A percentile compares a stretch with the other conserved stretches of the same genome.
Evolutionary conservation across 805 yeast genomes (phyloP).

Genomic region (Jamesozyma hellenica): DNA sequence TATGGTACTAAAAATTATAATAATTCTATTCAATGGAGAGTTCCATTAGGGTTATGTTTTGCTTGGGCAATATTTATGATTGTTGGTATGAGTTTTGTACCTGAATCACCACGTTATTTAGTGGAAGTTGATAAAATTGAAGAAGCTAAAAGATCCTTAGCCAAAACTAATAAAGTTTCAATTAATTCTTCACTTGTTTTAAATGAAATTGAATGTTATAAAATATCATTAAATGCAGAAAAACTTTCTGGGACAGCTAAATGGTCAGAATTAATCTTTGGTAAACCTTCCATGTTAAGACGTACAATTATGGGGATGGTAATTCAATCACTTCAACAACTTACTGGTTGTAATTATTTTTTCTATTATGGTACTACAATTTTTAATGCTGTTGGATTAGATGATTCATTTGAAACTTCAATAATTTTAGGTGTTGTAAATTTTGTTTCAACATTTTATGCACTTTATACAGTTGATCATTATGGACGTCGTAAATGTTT

Average conservation of each 20-base stretch:
- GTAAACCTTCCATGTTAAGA: conserved; percentile 50
- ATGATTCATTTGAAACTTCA: conserved; percentile 50
- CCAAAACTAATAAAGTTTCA: conserved; percentile 46
- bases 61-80: conserved; percentile 39
- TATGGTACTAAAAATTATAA: conserved; percentile 43
- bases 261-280: conserved; percentile 56
- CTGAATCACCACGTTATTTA: conserved; percentile 69
- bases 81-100: conserved; percentile 42
- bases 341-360: conserved; percentile 60
- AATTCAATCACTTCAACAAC: conserved; percentile 59
- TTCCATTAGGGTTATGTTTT: conserved; percentile 54
- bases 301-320: conserved; percentile 46
- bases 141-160: conserved; percentile 52
- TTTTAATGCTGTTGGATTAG: conserved; percentile 52
- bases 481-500: conserved; percentile 46
- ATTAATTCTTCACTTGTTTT: conserved; percentile 45
- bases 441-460: conserved; percentile 46
- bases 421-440: conserved; percentile 54
- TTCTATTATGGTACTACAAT: conserved; percentile 60
- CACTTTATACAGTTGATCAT: conserved; percentile 44
- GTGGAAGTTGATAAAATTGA: conserved; percentile 47
- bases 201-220: conserved; percentile 47
- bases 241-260: conserved; percentile 52
- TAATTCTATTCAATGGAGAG: conserved; percentile 60
- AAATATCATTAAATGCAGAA: conserved; percentile 54